Percentiles rank a stretch among this genome's conserved stretches.
phyloP scores from a whole-genome alignment of 2,329 filamentous ascomycete genomes.

The Helotiales sp. region DNA sequence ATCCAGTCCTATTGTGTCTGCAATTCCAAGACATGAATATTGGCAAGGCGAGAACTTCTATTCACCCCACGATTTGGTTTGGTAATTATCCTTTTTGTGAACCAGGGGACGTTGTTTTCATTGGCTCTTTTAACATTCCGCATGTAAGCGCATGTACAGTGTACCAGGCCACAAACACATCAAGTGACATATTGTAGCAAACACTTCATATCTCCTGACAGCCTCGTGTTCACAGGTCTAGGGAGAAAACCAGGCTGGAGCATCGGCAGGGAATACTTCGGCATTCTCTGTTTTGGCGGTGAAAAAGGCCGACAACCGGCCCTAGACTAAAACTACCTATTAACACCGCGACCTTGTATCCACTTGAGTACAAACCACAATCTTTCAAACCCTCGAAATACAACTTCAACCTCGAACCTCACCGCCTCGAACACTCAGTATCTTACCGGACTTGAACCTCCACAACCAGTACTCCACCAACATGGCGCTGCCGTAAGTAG shows the following conservation, averaged over 20 bases:
- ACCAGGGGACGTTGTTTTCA: neutral
- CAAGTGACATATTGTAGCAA: constrained; percentile 11
- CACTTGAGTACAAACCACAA: too few relatives aligned
- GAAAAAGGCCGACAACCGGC: too few relatives aligned
- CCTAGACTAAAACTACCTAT: neutral
- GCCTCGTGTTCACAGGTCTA: neutral
- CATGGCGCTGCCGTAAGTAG: constrained; percentile 7
- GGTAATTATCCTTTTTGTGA: neutral
- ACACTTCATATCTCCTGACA: constrained; percentile 4
- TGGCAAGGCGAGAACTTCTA: neutral
- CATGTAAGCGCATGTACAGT: neutral
- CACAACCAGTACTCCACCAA: too few relatives aligned
- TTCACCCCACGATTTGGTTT: neutral
- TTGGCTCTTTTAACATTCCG: constrained; percentile 3
- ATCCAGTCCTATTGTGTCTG: neutral
- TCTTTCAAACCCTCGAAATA: too few relatives aligned
- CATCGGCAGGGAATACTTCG: neutral
- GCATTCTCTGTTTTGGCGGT: too few relatives aligned
- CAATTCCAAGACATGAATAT: neutral
- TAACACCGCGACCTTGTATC: neutral
- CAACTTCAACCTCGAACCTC: neutral
- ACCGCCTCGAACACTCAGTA: too few relatives aligned
- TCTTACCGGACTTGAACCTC: too few relatives aligned
- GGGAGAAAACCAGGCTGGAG: neutral
- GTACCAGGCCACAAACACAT: neutral